A percentile compares a stretch with the other conserved stretches of the same genome.
These are phyloP conservation scores for Maudiozyma turicensis DNA, from an alignment of 805 yeast species.

Conservation along the genomic window DNA sequence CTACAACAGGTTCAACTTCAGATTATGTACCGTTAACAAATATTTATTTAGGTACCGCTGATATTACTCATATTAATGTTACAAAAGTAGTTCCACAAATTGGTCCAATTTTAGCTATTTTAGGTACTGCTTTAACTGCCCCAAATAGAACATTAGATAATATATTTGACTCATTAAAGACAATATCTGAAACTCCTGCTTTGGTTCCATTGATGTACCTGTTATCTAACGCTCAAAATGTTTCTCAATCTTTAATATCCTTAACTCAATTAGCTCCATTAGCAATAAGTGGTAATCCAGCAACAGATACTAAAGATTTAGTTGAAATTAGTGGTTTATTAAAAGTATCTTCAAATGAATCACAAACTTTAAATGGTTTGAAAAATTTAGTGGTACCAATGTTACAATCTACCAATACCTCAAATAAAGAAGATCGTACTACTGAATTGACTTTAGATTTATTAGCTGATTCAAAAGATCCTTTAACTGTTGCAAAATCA, in stretches of 20 bases:
- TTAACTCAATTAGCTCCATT: conserved; percentile 23
- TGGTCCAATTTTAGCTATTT: conserved; percentile 22
- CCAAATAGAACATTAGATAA: conserved; percentile 16
- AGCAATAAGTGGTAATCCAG: conserved; percentile 13
- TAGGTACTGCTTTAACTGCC: conserved; percentile 25
- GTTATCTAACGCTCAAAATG: conserved; percentile 20
- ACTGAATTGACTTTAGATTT: conserved; percentile 14
- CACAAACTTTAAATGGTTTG: conserved; percentile 13
- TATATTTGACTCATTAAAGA: conserved; percentile 19
- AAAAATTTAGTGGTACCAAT: conserved; percentile 10
- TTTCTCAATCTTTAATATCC: conserved; percentile 17
- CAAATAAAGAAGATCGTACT: conserved; percentile 4
- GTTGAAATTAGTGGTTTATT: conserved; percentile 11
- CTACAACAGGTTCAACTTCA: conserved; percentile 26
- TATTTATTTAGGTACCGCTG: conserved; percentile 26
- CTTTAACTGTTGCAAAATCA: conserved; percentile 17
- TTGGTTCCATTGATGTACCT: conserved; percentile 23
- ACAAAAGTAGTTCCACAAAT: conserved; percentile 27
- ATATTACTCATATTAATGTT: conserved; percentile 27
- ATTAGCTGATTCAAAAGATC: conserved; percentile 16
- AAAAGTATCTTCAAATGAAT: conserved; percentile 3
- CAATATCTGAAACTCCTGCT: conserved; percentile 23
- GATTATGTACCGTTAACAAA: conserved; percentile 23
- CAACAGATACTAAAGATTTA: conserved; percentile 11
- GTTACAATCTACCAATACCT: neutral